Evolutionary conservation across 257 asterid species (phyloP).

Genomic region (Primulina eburnea): DNA sequence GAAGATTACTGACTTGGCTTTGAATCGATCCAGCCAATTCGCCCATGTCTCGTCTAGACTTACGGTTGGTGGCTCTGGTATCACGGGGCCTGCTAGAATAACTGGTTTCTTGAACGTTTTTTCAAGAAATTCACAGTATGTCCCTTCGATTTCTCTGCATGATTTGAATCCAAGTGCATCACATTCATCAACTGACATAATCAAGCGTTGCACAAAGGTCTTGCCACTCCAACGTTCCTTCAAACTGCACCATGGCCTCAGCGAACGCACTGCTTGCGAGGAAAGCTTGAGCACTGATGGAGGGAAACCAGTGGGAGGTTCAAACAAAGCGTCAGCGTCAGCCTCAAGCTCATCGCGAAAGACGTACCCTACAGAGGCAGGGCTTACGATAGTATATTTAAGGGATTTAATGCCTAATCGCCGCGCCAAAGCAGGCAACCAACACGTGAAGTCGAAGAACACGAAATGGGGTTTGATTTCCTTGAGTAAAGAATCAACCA

Average conservation of each 20-base stretch:
- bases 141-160: slow-evolving; percentile 37
- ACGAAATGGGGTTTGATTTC: no score
- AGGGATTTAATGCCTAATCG: no score
- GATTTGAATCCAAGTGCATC: slow-evolving; percentile 44
- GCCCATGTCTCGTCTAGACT: slow-evolving; percentile 27
- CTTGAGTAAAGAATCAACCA: no score
- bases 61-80: slow-evolving; percentile 21
- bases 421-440: no score
- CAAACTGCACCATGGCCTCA: background rate
- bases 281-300: slow-evolving; percentile 25
- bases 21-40: slow-evolving; percentile 29
- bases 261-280: slow-evolving; percentile 5
- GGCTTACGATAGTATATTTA: no score
- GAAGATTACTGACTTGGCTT: slow-evolving; percentile 30
- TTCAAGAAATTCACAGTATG: slow-evolving; percentile 26
- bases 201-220: slow-evolving; percentile 18
- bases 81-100: slow-evolving; percentile 34
- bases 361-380: no score
- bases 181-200: slow-evolving; percentile 20
- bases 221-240: slow-evolving; percentile 16
- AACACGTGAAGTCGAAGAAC: no score
- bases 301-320: slow-evolving; percentile 21
- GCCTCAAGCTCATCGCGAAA: no score
- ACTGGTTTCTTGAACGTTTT: slow-evolving; percentile 28
- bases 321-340: no score